Percentiles rank a stretch among this genome's conserved stretches.
Conservation (phyloP, 306 rosid species). For the Castanopsis chinensis region DNA sequence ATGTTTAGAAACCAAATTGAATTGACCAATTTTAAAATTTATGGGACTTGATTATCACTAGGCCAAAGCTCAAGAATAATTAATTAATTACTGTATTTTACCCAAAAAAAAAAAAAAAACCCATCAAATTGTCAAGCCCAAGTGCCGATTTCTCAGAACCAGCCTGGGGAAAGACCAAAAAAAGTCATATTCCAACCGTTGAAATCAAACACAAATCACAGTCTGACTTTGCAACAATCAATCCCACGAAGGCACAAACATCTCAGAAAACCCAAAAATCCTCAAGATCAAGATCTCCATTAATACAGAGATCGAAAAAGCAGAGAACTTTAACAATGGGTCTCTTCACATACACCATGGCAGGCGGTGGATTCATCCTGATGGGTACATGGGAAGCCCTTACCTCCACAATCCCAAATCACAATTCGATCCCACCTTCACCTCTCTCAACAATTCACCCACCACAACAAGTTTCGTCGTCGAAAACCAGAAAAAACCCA, state of each 20-base stretch:
- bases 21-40: no score
- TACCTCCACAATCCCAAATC: conserved; percentile 12
- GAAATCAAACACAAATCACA: neutral
- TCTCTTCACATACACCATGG: conserved; percentile 43
- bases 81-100: no score
- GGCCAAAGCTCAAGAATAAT: no score
- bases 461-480: conserved; percentile 8
- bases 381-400: conserved; percentile 56
- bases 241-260: neutral
- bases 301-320: neutral
- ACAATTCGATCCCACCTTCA: conserved; percentile 11
- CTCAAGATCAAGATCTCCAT: neutral
- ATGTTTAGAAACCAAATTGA: no score
- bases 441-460: conserved; percentile 13
- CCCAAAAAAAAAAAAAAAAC: no score
- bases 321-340: conserved; percentile 38
- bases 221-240: neutral
- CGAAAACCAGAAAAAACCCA: conserved; percentile 12
- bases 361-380: conserved; percentile 60
- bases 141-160: no score
- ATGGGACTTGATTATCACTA: no score
- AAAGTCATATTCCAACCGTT: neutral
- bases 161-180: neutral
- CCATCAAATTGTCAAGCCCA: no score
- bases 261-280: neutral